phyloP scores from a whole-genome alignment of 805 yeast genomes.

The Ogataea paradorogensis region DNA sequence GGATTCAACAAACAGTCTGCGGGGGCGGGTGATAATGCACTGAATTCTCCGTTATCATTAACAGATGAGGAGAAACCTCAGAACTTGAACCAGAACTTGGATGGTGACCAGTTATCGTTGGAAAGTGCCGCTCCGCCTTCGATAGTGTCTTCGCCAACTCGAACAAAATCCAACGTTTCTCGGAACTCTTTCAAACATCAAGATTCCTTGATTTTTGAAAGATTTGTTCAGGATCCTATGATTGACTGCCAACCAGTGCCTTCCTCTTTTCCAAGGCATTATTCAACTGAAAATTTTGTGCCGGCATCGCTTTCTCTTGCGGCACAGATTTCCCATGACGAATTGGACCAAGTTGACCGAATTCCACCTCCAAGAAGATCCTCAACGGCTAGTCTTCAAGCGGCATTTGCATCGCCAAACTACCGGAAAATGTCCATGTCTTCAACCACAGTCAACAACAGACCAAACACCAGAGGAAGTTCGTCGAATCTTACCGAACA shows the following conservation, averaged over 20 bases:
- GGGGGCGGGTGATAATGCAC: not conserved
- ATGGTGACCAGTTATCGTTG: slow-evolving; percentile 22
- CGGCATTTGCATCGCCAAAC: slow-evolving; percentile 28
- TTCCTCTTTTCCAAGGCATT: slow-evolving; percentile 33
- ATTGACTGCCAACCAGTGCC: slow-evolving; percentile 31
- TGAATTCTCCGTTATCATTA: slow-evolving; percentile 22
- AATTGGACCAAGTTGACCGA: slow-evolving; percentile 38
- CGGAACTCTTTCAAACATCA: slow-evolving; percentile 17
- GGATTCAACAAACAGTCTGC: not conserved
- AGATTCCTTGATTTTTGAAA: slow-evolving; percentile 58
- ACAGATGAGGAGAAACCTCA: slow-evolving; percentile 18
- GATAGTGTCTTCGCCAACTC: slow-evolving; percentile 3
- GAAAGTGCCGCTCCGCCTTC: slow-evolving; percentile 10
- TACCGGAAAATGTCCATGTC: slow-evolving; percentile 20
- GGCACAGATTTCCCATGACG: slow-evolving; percentile 37
- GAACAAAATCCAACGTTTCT: slow-evolving; percentile 3
- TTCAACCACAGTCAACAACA: slow-evolving; percentile 20
- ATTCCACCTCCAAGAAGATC: slow-evolving; percentile 51
- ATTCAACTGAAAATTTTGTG: slow-evolving; percentile 48
- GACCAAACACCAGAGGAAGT: slow-evolving; percentile 23
- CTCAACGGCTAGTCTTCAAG: slow-evolving; percentile 49
- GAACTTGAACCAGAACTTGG: slow-evolving; percentile 7
- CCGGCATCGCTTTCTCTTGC: slow-evolving; percentile 58
- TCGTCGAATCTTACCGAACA: slow-evolving; percentile 30
- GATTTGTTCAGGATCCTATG: slow-evolving; percentile 61